Evolutionary conservation across 2,329 filamentous ascomycete species (phyloP).

Genomic region (Pyricularia grisea): DNA sequence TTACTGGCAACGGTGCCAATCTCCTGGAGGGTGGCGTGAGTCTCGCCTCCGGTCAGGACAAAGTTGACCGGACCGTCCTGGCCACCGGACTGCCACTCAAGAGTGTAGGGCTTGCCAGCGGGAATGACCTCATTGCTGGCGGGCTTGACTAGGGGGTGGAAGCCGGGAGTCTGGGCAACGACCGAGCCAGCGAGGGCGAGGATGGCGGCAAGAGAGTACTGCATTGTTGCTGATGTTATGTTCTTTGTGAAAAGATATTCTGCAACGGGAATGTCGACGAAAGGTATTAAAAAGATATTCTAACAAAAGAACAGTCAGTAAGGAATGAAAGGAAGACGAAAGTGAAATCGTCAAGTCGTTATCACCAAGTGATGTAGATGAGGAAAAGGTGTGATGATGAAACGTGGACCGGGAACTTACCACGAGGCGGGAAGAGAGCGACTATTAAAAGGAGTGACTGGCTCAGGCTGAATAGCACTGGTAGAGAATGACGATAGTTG

Average conservation of each 20-base stretch:
- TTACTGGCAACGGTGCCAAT: constrained; percentile 38
- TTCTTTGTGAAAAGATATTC: background rate
- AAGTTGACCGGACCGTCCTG: constrained; percentile 39
- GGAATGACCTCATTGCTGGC: constrained; percentile 29
- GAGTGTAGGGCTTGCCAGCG: constrained; percentile 38
- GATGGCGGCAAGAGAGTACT: constrained; percentile 38
- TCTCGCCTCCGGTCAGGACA: constrained; percentile 42
- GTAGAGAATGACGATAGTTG: constrained; percentile 6
- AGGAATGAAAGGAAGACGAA: background rate
- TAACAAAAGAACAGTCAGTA: background rate
- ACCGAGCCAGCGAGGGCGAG: constrained; percentile 41
- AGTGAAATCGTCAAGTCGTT: background rate
- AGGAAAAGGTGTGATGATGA: background rate
- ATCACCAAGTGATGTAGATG: background rate
- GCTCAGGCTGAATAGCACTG: constrained; percentile 3
- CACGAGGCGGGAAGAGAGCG: constrained; percentile 5
- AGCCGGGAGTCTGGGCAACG: constrained; percentile 45
- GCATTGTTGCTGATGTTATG: constrained; percentile 36
- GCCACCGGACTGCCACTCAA: constrained; percentile 38
- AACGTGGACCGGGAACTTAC: background rate
- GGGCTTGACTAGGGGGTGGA: constrained; percentile 44
- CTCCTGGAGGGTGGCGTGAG: constrained; percentile 30
- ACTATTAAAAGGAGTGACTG: constrained; percentile 6
- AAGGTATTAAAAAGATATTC: background rate
- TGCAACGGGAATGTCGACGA: background rate